Conservation (phyloP, 495 filamentous ascomycete species). For the Sordaria brevicollis region DNA sequence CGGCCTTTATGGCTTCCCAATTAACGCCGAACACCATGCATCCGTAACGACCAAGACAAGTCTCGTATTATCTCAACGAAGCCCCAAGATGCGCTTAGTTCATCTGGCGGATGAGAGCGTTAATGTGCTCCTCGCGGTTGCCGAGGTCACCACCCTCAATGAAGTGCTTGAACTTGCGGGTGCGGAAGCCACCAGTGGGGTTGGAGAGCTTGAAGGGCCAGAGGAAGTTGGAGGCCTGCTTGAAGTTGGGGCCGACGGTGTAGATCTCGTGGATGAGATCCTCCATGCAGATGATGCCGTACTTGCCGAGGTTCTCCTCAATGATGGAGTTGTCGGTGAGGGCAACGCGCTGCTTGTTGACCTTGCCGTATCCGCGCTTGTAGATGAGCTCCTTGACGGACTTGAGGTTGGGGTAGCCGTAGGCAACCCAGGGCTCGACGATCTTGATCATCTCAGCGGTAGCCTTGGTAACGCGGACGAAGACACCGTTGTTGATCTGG, state of each 20-base stretch:
- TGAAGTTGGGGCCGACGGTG: constrained; percentile 99
- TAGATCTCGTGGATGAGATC: constrained; percentile 99
- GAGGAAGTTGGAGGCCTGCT: constrained; percentile 98
- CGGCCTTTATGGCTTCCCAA: constrained; percentile 11
- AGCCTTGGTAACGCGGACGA: constrained; percentile 94
- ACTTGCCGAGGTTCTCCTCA: constrained; percentile 92
- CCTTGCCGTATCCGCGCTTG: constrained; percentile 98
- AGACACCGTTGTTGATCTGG: constrained; percentile 99
- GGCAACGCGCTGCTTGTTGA: constrained; percentile 90
- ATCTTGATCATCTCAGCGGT: constrained; percentile 96
- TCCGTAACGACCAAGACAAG: constrained; percentile 26
- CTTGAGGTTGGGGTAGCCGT: constrained; percentile 99
- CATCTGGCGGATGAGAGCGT: constrained; percentile 92
- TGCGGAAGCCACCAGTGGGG: constrained; percentile 90
- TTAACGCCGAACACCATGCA: constrained; percentile 28
- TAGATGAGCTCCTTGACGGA: constrained; percentile 97
- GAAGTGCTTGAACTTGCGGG: constrained; percentile 98
- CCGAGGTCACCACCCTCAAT: constrained; percentile 97
- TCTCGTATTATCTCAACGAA: constrained; percentile 20
- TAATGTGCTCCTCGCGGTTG: constrained; percentile 99
- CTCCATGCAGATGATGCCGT: constrained; percentile 98
- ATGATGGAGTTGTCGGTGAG: constrained; percentile 97
- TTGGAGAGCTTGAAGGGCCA: constrained; percentile 99
- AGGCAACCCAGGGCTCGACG: constrained; percentile 96
- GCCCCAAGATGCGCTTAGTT: constrained; percentile 52